Evolutionary conservation across 2,329 filamentous ascomycete species (phyloP), one percentile per base, ranked within the genome.

Genomic region (Macroventuria anomochaeta): DNA sequence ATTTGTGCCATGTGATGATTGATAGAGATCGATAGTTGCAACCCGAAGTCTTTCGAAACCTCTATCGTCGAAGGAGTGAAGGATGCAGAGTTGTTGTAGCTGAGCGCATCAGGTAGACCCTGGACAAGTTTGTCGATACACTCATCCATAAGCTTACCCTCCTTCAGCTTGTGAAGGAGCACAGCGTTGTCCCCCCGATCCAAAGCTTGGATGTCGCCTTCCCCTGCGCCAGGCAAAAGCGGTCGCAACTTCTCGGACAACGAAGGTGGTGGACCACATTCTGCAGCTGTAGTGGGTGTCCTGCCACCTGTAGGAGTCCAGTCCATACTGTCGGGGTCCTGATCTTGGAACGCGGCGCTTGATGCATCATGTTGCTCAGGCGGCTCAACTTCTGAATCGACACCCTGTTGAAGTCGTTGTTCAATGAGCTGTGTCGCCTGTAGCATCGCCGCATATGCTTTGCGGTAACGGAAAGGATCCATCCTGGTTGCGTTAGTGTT

Each of bases 41-140:
- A 42, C 3, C 69, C 67, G 53, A 75, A 75, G 36, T 74, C 72
- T 36, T 69, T 74, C 0, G 72, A 71, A 1, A 75, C 72, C 46
- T 73, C 70, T 31, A 75, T 73, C 2, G 70, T 73, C 2, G 71
- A 74, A n/a, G 72, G 72, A 3, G 70, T 75, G 46, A 75, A 75
- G 0, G 70, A 67, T 0, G 65, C 49, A 1, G 70, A 65, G 26
- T 70, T 67, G 10, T 74, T 69, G 43, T 73, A 71, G 42, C 58
- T 74, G 33, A 75, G 55, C 18, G 74, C 65, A 47, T 73, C 70
- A 0, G 72, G 70, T 11, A 75, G 40, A 17, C 72, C 69, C 20
- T 65, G 66, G 10, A 75, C 69, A 31, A 75, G 67, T 52, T 70
- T 73, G 39, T 73, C 68, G 41, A 75, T 71, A 46, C 68, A 73